Evolutionary conservation across 805 yeast genomes (phyloP).

Genomic region (Saturnispora kantuleensis): DNA sequence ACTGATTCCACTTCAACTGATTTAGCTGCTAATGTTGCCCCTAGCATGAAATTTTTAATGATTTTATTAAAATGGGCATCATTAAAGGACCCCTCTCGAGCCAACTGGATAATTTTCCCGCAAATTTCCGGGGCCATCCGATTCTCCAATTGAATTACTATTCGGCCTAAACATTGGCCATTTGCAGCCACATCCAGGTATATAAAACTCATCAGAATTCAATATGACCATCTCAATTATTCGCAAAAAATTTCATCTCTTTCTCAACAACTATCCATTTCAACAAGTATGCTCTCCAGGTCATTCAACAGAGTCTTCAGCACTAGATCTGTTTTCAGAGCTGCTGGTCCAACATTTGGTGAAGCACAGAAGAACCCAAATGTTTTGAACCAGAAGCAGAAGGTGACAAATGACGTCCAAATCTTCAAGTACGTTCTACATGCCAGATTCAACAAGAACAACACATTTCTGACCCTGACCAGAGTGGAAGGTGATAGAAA

Average conservation of each 20-base stretch:
- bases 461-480: constrained; percentile 69
- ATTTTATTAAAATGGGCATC: constrained; percentile 50
- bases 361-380: constrained; percentile 17
- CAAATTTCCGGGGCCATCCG: constrained; percentile 48
- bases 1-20: constrained; percentile 33
- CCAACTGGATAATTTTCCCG: constrained; percentile 40
- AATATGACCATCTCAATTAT: constrained; percentile 1
- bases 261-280: too few relatives aligned
- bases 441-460: constrained; percentile 71
- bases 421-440: constrained; percentile 61
- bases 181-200: constrained; percentile 35
- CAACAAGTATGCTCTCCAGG: constrained; percentile 1
- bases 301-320: constrained; percentile 7
- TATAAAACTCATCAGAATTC: too few relatives aligned
- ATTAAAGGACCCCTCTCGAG: constrained; percentile 33
- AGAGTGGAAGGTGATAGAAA: constrained; percentile 59
- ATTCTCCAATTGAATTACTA: constrained; percentile 45
- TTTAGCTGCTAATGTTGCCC: constrained; percentile 49
- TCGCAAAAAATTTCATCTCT: neutral
- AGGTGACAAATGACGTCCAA: constrained; percentile 16
- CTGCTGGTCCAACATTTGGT: constrained; percentile 19
- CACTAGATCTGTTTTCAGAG: neutral
- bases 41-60: constrained; percentile 60
- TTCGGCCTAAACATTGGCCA: constrained; percentile 38
- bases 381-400: constrained; percentile 8